Conservation (phyloP, 306 rosid species). For the Begonia loranthoides region DNA sequence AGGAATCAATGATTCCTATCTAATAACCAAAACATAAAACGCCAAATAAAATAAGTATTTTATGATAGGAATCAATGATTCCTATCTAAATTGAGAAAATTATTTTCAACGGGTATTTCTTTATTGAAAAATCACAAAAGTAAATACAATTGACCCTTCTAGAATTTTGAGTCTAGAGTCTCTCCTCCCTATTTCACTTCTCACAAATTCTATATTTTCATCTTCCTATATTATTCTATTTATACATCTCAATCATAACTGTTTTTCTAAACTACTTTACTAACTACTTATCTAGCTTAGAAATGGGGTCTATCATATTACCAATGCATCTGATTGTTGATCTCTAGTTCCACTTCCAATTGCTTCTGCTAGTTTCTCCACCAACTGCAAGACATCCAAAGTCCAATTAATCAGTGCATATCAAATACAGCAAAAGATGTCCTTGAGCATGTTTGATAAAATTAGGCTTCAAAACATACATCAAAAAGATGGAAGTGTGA, state of each 20-base stretch:
- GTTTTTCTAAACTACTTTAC: not conserved
- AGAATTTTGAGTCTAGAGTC: too few relatives aligned
- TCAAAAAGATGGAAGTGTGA: slow-evolving; percentile 74
- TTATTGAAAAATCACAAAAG: too few relatives aligned
- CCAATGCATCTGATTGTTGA: slow-evolving; percentile 80
- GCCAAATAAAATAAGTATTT: not conserved
- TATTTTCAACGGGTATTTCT: too few relatives aligned
- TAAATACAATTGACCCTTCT: too few relatives aligned
- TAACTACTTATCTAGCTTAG: not conserved
- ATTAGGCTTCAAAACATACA: slow-evolving; percentile 20
- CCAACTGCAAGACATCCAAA: slow-evolving; percentile 28
- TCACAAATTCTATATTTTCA: too few relatives aligned
- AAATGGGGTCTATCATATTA: slow-evolving; percentile 8
- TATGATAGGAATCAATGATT: not conserved
- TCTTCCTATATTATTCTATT: too few relatives aligned
- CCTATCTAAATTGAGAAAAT: too few relatives aligned
- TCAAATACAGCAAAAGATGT: not conserved
- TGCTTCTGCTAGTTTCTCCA: slow-evolving; percentile 76
- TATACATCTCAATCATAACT: not conserved
- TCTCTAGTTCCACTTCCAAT: slow-evolving; percentile 65
- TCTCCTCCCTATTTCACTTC: too few relatives aligned
- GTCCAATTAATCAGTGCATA: slow-evolving; percentile 7
- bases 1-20: not conserved
- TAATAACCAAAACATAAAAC: not conserved
- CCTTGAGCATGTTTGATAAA: not conserved